These are phyloP conservation scores for Backusella mclennaniae DNA, from an alignment of 192 early-diverging fungal genomes.

Conservation along the genomic window DNA sequence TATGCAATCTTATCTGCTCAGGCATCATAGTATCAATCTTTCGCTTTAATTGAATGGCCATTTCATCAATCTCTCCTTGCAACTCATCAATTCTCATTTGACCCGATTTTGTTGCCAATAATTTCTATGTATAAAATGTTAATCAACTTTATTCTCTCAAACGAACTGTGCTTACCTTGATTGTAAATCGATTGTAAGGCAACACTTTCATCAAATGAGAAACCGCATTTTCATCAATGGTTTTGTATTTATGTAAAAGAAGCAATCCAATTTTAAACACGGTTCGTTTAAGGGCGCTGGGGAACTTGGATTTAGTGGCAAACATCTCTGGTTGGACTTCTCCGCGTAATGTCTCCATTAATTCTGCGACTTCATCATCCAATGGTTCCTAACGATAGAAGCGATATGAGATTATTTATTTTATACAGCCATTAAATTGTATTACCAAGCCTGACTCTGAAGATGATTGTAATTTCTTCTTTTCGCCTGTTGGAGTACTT, in stretches of 20 bases:
- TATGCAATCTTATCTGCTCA: constrained; percentile 12
- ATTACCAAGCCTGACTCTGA: background rate
- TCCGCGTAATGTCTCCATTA: constrained; percentile 25
- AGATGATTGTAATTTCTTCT: background rate
- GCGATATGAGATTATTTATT: background rate
- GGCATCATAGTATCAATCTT: constrained; percentile 31
- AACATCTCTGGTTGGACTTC: constrained; percentile 45
- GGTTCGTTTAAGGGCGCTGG: constrained; percentile 37
- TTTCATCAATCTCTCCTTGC: constrained; percentile 30
- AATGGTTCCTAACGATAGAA: constrained; percentile 24
- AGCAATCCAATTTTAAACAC: constrained; percentile 36
- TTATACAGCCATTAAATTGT: background rate
- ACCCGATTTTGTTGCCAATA: constrained; percentile 24
- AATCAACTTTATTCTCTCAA: background rate
- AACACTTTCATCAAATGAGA: constrained; percentile 42
- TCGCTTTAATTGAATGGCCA: constrained; percentile 12
- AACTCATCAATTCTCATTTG: constrained; percentile 24
- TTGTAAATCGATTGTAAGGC: constrained; percentile 55
- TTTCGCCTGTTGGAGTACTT: too few species aligned
- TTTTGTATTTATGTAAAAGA: constrained; percentile 18
- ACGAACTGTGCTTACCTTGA: constrained; percentile 32
- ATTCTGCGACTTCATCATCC: constrained; percentile 29
- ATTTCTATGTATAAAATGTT: constrained; percentile 22
- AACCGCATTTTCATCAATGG: constrained; percentile 45
- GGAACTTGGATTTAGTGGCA: constrained; percentile 50